These are phyloP conservation scores for Pichia kluyveri DNA, from an alignment of 805 yeast genomes.

Conservation along the genomic window DNA sequence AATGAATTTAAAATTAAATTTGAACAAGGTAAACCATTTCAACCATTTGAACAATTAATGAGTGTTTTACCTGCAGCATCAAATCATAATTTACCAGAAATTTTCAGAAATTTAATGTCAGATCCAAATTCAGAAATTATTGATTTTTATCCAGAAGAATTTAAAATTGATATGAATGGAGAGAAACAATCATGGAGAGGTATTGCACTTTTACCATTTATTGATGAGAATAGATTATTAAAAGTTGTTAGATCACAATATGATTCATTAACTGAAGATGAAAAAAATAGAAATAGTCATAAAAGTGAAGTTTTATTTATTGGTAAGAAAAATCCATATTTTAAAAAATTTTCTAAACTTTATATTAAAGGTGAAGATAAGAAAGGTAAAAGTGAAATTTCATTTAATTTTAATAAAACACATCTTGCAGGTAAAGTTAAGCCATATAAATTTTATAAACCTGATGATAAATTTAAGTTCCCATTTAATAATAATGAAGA, in stretches of 20 bases:
- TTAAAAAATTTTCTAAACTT: conserved; percentile 29
- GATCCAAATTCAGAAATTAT: conserved; percentile 72
- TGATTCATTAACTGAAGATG: conserved; percentile 54
- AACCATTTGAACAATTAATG: conserved; percentile 91
- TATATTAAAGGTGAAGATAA: conserved; percentile 28
- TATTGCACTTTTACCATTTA: conserved; percentile 81
- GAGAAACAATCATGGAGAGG: conserved; percentile 95
- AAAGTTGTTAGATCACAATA: conserved; percentile 60
- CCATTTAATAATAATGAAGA: conserved; percentile 31
- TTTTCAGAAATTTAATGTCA: conserved; percentile 76
- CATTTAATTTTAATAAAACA: conserved; percentile 40
- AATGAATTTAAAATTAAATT: conserved; percentile 47
- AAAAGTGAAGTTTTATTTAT: conserved; percentile 64
- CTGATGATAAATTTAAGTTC: conserved; percentile 28
- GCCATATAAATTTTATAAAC: conserved; percentile 28
- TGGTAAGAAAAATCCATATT: conserved; percentile 52
- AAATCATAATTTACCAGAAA: conserved; percentile 73
- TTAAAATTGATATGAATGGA: conserved; percentile 91
- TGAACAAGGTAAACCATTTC: conserved; percentile 64
- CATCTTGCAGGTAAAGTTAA: conserved; percentile 52
- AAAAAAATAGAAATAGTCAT: conserved; percentile 56
- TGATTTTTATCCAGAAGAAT: conserved; percentile 85
- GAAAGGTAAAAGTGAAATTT: conserved; percentile 30
- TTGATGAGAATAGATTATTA: conserved; percentile 71
- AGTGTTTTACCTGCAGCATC: conserved; percentile 93